These are phyloP conservation scores for Colletotrichum orchidophilum DNA, from an alignment of 2,329 filamentous ascomycete species.

Conservation along the genomic window DNA sequence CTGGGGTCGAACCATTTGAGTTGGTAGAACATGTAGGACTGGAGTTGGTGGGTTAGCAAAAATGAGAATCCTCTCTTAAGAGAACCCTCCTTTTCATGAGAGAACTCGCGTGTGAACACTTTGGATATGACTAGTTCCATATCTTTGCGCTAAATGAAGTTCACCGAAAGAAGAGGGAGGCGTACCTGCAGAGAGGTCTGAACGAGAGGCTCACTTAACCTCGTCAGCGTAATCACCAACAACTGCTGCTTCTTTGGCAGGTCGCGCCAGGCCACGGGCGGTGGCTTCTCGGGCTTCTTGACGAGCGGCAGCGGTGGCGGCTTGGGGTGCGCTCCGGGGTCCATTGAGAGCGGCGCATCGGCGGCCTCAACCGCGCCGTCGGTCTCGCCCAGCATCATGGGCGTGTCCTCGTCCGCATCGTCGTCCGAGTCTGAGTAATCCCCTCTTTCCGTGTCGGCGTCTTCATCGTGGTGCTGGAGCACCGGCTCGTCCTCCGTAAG, in stretches of 20 bases:
- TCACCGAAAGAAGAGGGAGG: background rate
- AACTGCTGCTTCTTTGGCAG: slow-evolving; percentile 83
- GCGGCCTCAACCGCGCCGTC: slow-evolving; percentile 11
- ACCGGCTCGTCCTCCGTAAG: slow-evolving; percentile 4
- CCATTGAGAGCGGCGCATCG: slow-evolving; percentile 1
- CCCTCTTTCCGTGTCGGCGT: slow-evolving; percentile 16
- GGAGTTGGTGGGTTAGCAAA: background rate
- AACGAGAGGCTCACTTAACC: slow-evolving; percentile 83
- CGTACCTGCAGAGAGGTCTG: slow-evolving; percentile 73
- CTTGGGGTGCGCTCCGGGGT: background rate
- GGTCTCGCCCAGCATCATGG: background rate
- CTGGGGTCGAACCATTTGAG: slow-evolving; percentile 76
- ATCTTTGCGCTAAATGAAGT: background rate
- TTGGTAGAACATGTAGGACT: slow-evolving; percentile 89
- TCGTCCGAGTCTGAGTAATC: background rate
- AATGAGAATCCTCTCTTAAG: background rate
- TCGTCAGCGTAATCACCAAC: slow-evolving; percentile 78
- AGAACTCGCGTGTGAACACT: background rate
- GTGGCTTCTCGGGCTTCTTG: slow-evolving; percentile 36
- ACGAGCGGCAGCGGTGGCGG: slow-evolving; percentile 1
- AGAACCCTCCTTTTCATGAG: background rate
- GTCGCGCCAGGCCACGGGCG: slow-evolving; percentile 73
- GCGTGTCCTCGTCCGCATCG: slow-evolving; percentile 6
- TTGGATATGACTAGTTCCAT: background rate
- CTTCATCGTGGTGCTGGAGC: slow-evolving; percentile 12